phyloP scores from a whole-genome alignment of 768 basidiomycete species.

The Mycena kentingensis region DNA sequence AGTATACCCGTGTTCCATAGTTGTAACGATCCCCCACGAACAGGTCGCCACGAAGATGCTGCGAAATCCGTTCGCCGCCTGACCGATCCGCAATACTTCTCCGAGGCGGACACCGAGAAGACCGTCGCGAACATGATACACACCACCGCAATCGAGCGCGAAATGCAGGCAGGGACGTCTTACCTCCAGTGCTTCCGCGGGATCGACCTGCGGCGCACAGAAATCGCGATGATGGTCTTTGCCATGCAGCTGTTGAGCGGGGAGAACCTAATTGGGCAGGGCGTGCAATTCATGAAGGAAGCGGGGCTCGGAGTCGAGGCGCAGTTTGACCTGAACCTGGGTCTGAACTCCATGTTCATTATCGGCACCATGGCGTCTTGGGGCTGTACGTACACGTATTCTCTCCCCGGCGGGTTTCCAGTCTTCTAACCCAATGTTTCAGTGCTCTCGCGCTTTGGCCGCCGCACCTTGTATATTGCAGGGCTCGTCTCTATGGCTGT shows the following conservation, averaged over 20 bases:
- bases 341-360: conserved; percentile 30
- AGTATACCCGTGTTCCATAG: too few relatives aligned
- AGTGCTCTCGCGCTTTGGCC: conserved; percentile 24
- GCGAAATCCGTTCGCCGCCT: conserved; percentile 19
- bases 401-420: not conserved
- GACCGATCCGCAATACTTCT: conserved; percentile 19
- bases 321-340: conserved; percentile 24
- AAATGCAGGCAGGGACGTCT: conserved; percentile 23
- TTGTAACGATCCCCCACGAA: too few relatives aligned
- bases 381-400: conserved; percentile 17
- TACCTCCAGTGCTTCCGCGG: conserved; percentile 26
- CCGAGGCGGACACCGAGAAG: conserved; percentile 20
- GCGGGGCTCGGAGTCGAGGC: conserved; percentile 20
- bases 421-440: not conserved
- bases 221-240: conserved; percentile 30
- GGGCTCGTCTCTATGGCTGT: conserved; percentile 23
- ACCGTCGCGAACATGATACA: conserved; percentile 27
- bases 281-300: conserved; percentile 25
- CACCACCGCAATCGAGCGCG: conserved; percentile 25
- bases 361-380: conserved; percentile 28
- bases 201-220: conserved; percentile 24
- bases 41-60: conserved; percentile 22
- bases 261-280: conserved; percentile 27
- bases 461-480: conserved; percentile 25
- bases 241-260: conserved; percentile 27